A percentile compares a stretch with the other conserved stretches of the same genome.
Evolutionary conservation across 805 yeast species (phyloP).

Genomic region (Hanseniaspora lachancei): DNA sequence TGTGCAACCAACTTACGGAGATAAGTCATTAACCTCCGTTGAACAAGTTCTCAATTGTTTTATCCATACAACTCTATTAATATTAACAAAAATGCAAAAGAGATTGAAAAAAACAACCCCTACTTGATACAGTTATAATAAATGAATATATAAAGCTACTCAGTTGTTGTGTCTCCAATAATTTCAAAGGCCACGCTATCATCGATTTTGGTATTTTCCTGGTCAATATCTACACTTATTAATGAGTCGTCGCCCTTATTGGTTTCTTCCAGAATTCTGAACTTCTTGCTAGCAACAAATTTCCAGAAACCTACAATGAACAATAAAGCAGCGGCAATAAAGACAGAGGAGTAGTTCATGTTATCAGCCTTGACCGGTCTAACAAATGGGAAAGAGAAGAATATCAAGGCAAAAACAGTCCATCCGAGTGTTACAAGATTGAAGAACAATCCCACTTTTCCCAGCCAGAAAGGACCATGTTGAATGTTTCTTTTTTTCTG

Average conservation of each 20-base stretch:
- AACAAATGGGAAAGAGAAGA: conserved; percentile 51
- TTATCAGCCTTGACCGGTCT: conserved; percentile 48
- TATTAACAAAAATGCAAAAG: no score
- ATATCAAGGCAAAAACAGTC: conserved; percentile 46
- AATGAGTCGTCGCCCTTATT: conserved; percentile 11
- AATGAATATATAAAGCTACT: not conserved
- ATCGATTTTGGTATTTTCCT: not conserved
- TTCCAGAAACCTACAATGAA: conserved; percentile 44
- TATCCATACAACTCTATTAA: no score
- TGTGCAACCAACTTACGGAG: no score
- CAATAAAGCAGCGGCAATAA: conserved; percentile 34
- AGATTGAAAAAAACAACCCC: no score
- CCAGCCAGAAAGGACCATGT: conserved; percentile 60
- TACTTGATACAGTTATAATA: no score
- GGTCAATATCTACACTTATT: not conserved
- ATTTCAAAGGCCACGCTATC: not conserved
- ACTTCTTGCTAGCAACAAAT: conserved; percentile 27
- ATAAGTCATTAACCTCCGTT: no score
- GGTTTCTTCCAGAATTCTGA: conserved; percentile 24
- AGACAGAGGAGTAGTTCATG: conserved; percentile 59
- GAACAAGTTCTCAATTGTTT: no score
- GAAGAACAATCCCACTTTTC: conserved; percentile 38
- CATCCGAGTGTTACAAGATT: conserved; percentile 42
- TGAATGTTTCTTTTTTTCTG: conserved; percentile 30
- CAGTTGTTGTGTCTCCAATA: not conserved